phyloP scores from a whole-genome alignment of 164 flowering plant genomes.

The Umbellularia californica region DNA sequence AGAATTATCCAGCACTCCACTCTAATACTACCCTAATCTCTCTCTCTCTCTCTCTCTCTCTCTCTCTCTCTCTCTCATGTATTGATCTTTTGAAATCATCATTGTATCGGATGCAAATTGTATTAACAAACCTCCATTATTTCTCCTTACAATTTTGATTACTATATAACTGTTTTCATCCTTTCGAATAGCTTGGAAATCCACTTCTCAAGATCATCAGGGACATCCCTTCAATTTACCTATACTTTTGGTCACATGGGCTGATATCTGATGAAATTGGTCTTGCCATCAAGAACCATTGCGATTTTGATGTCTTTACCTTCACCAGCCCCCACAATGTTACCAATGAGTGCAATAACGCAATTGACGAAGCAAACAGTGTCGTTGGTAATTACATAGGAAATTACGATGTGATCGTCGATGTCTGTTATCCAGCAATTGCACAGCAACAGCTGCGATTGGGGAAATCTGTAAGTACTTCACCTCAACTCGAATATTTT shows the following conservation, averaged over 20 bases:
- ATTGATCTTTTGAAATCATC: too few species aligned
- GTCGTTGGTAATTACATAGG: conserved; percentile 69
- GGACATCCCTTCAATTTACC: conserved; percentile 63
- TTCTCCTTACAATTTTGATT: not conserved
- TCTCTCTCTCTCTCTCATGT: not conserved
- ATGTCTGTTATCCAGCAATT: conserved; percentile 84
- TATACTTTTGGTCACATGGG: conserved; percentile 96
- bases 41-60: too few species aligned
- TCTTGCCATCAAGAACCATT: conserved; percentile 62
- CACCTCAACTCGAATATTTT: not conserved
- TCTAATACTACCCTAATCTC: too few species aligned
- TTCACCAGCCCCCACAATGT: conserved; percentile 59
- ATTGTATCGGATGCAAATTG: not conserved
- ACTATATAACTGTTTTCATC: not conserved
- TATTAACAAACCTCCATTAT: not conserved
- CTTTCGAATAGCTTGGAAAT: conserved; percentile 66
- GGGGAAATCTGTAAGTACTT: conserved; percentile 53
- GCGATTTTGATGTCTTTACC: conserved; percentile 73
- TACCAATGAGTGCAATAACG: conserved; percentile 42
- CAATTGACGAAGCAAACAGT: conserved; percentile 41
- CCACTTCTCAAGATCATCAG: conserved; percentile 84
- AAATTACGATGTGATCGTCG: conserved; percentile 75
- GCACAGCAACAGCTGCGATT: conserved; percentile 86
- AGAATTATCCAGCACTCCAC: too few species aligned
- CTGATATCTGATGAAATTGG: conserved; percentile 96